Evolutionary conservation across 129 eudicot genomes (phyloP).

Genomic region (Erigeron canadensis): DNA sequence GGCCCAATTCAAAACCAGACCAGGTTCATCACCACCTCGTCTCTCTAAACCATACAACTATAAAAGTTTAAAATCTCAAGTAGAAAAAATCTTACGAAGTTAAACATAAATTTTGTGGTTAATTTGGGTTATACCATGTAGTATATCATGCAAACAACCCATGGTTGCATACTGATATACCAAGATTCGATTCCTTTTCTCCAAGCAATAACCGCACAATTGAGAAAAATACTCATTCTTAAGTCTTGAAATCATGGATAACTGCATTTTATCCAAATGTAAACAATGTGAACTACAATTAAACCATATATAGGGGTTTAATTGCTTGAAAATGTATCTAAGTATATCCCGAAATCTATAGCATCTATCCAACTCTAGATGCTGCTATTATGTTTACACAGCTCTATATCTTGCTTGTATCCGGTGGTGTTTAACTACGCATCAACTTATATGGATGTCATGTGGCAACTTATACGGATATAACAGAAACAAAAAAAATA

Average conservation of each 20-base stretch:
- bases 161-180: conserved; percentile 48
- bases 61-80: background rate
- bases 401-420: too few species aligned
- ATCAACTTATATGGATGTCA: too few species aligned
- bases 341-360: too few species aligned
- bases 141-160: conserved; percentile 49
- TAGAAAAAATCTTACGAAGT: background rate
- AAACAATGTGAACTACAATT: background rate
- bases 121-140: conserved; percentile 76
- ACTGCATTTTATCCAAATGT: conserved; percentile 36
- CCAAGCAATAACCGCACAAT: conserved; percentile 34
- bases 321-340: too few species aligned
- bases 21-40: conserved; percentile 69
- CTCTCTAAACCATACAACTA: conserved; percentile 41
- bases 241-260: conserved; percentile 67
- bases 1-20: conserved; percentile 34
- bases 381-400: too few species aligned
- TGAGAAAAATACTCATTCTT: conserved; percentile 27
- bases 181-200: conserved; percentile 31
- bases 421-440: too few species aligned
- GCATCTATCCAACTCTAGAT: too few species aligned
- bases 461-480: too few species aligned
- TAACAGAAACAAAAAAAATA: too few species aligned
- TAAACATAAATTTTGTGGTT: background rate
- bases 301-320: background rate